These are phyloP conservation scores for Komagataella phaffii DNA, from an alignment of 805 yeast genomes.

Conservation along the genomic window DNA sequence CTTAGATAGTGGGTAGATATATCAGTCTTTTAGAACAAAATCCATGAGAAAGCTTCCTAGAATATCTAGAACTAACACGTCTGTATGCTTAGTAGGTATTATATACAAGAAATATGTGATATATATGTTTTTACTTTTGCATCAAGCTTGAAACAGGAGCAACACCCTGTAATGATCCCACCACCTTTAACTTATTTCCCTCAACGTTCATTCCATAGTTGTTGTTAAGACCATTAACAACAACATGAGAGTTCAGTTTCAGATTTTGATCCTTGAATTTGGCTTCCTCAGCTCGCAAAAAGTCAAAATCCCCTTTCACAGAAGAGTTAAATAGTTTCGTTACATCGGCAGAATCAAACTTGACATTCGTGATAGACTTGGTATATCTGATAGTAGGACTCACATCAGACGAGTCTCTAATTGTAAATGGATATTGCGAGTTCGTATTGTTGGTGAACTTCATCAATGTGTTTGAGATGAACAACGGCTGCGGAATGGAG, in stretches of 20 bases:
- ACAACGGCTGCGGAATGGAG: neutral
- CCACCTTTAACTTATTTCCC: neutral
- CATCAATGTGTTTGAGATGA: neutral
- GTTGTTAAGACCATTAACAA: constrained; percentile 4
- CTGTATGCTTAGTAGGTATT: neutral
- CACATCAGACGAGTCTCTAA: neutral
- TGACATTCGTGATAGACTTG: constrained; percentile 1
- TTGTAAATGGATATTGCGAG: neutral
- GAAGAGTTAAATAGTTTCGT: constrained; percentile 3
- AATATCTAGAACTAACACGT: too few species aligned
- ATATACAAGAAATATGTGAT: neutral
- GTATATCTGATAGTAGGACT: neutral
- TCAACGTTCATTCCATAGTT: constrained; percentile 2
- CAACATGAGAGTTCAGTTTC: constrained; percentile 6
- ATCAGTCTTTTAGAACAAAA: too few species aligned
- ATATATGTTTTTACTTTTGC: neutral
- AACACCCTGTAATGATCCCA: neutral
- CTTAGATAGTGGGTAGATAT: neutral
- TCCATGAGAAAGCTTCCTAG: too few species aligned
- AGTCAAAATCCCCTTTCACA: constrained; percentile 5
- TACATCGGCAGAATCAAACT: constrained; percentile 3
- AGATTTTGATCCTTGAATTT: constrained; percentile 3
- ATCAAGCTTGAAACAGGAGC: neutral
- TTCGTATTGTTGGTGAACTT: neutral
- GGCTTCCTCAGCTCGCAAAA: constrained; percentile 2